phyloP scores from a whole-genome alignment of 1,284 basidiomycete genomes.

The Lignosus rhinocerotis region DNA sequence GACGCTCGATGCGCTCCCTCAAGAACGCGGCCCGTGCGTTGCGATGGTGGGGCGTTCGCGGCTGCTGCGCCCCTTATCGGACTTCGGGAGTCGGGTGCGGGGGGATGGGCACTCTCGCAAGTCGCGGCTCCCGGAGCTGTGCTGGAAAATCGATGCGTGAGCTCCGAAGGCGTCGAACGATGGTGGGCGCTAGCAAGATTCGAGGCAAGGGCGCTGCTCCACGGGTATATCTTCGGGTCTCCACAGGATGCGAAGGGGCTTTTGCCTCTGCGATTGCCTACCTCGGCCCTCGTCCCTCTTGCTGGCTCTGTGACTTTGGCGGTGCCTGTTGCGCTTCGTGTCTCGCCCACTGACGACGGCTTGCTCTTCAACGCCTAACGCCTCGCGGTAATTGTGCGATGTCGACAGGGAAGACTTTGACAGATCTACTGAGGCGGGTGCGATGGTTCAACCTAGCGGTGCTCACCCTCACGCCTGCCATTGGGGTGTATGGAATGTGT shows the following conservation, averaged over 20 bases:
- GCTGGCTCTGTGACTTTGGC: too few species aligned
- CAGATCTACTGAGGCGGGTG: conserved; percentile 4
- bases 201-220: not conserved
- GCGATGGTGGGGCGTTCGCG: not conserved
- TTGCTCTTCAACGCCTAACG: not conserved
- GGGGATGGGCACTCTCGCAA: not conserved
- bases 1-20: not conserved
- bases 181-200: not conserved
- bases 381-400: not conserved
- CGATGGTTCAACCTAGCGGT: conserved; percentile 37
- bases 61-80: conserved; percentile 11
- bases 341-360: not conserved
- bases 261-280: conserved; percentile 5
- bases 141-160: not conserved
- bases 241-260: not conserved
- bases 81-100: not conserved
- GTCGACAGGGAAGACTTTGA: not conserved
- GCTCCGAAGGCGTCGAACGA: not conserved
- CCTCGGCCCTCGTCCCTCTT: not conserved
- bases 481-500: conserved; percentile 51
- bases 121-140: conserved; percentile 1
- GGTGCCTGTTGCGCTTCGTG: not conserved
- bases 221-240: conserved; percentile 8
- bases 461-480: conserved; percentile 49
- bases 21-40: not conserved